Base-by-base conservation (phyloP, 2,329 filamentous ascomycete genomes). In the Curvularia sp. region DNA sequence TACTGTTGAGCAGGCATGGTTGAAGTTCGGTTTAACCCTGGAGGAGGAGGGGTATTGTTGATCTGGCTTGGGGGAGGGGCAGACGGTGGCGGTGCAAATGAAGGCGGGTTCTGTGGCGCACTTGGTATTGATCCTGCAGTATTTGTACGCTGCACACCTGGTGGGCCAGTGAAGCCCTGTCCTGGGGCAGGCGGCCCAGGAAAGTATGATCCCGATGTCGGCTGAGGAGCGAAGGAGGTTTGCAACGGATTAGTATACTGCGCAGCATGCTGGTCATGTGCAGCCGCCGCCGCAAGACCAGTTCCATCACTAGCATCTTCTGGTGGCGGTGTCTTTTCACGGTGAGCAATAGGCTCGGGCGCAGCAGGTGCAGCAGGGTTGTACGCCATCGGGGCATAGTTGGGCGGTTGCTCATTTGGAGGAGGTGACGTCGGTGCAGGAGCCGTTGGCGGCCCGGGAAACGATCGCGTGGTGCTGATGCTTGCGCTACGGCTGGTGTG, bases 311-410 rank as follows among this genome's bases (percentile, higher is more conserved):
- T 84, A 38, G 82, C 86, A 67, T 93, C 90, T 32, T 88, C 85
- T 3, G 89, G 89, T 3, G 91, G 87, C 1, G 90, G 91, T 0
- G 91, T 94, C 82, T 93, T 93, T 75, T 93, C 91, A 47, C 91
- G 84, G 73, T 91, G 86, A 19, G 84, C 81, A 50, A 93, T 87
- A 21, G 85, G 82, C 74, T 93, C 90, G 0, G 90, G 89, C 0
- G 89, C 89, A 0, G 89, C 83, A 4, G 91, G 91, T 1, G 90
- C 90, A 0, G 91, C 90, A 3, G 91, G 91, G 71, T 93, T 93
- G 72, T 93, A 93, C 2, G 89, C 85, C 79, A 91, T 87, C 0
- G 89, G 88, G 7, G 78, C 81, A 65, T 87, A 89, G 67, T 70
- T 82, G 32, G 79, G 68, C n/a, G 80, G 75, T 19, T 64, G 75